Evolutionary conservation across 1,139 yeast species (phyloP), one percentile per base, ranked within the genome.

Genomic region (Magnusiomyces suaveolens): DNA sequence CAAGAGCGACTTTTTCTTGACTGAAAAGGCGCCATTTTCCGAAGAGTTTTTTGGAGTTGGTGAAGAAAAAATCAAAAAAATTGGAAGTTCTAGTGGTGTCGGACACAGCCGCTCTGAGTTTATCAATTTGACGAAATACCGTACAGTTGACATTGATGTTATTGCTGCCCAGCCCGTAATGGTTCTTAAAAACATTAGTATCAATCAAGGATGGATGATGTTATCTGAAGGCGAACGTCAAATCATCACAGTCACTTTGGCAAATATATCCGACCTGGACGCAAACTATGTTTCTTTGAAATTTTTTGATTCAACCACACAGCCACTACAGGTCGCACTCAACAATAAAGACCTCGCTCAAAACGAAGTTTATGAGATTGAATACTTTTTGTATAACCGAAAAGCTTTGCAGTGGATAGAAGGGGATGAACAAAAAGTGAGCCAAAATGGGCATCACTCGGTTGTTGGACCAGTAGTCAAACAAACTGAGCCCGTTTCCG

Each of bases 211-310:
- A 1, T 83, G 87, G 82, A 64, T 84, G 2, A 83, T 87, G 88
- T 67, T 87, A n/a, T 68, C 87, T 24, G 95, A 87, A 64, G 96
- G 96, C 3, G 95, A 88, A 61, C 71, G 72, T 52, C 75, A 74
- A 53, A 63, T 68, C 2, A 80, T 86, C 56, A 69, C 76, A 0
- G 69, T 87, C 2, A 67, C 72, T 1, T 69, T 87, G 50, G 75
- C 78, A 47, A 87, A 87, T 64, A 75, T 76, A 16, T 54, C 36
- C 24, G 55, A 43, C 2, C 80, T 82, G 14, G 64, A 74, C 1
- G 80, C 84, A 48, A 82, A 83, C 43, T 43, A 50, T 46, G 51
- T 70, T 18, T 62, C 61, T 6, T 82, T 85, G 60, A 78, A 83
- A 10, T 83, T 83, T 60, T 74, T 81, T 72, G 96, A 88, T 64